Conservation (phyloP, 441 rosid genomes). For the Erodium trifolium region DNA sequence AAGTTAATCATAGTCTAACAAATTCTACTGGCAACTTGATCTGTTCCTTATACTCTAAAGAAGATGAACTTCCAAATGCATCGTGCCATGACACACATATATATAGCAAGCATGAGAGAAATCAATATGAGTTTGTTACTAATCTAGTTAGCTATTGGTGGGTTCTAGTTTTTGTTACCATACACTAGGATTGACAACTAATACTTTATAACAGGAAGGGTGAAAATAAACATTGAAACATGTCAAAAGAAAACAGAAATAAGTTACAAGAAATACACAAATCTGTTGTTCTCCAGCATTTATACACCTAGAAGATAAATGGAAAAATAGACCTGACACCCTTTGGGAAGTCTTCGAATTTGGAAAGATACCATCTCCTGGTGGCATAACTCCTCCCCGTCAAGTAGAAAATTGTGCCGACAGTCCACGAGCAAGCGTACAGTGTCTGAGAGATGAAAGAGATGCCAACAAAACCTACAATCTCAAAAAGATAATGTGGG, state of each 20-base stretch:
- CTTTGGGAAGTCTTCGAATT: conserved; percentile 53
- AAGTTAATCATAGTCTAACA: too few species aligned
- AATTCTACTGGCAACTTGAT: too few species aligned
- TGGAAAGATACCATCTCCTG: conserved; percentile 58
- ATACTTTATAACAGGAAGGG: neutral
- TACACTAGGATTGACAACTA: too few species aligned
- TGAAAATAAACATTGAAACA: neutral
- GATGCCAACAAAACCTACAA: conserved; percentile 44
- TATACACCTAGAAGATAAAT: conserved; percentile 35
- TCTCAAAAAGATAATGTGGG: conserved; percentile 74
- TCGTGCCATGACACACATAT: neutral
- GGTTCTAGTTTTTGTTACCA: neutral
- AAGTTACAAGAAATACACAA: neutral
- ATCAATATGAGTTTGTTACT: neutral
- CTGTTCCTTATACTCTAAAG: too few species aligned
- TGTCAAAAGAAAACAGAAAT: neutral
- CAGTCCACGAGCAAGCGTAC: conserved; percentile 26
- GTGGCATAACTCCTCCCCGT: conserved; percentile 54
- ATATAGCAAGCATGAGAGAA: neutral
- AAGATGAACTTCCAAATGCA: too few species aligned
- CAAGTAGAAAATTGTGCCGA: conserved; percentile 39
- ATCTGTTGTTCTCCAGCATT: neutral
- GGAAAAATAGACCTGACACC: conserved; percentile 50
- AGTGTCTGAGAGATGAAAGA: conserved; percentile 50
- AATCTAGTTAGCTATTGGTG: neutral